Base-by-base conservation (phyloP, 2,329 filamentous ascomycete species). In the Hypomyces perniciosus region DNA sequence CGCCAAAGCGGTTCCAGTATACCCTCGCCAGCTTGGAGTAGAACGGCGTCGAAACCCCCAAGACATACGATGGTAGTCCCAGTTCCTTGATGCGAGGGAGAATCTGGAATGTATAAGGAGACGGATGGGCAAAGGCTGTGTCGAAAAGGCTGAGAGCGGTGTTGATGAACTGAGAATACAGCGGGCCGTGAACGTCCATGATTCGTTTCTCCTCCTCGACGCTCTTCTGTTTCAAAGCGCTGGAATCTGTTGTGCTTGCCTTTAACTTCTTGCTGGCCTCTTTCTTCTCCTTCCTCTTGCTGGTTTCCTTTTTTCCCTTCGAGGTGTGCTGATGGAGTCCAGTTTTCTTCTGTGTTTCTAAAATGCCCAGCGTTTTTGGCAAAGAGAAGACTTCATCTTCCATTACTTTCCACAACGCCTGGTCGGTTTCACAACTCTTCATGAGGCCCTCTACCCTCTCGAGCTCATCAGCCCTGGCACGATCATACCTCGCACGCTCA, bases 1-100 rank as follows among this genome's bases (percentile, higher is more conserved):
- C 81, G 26, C 80, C 75, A 55, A 80, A 79, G 8, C 80, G 77
- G 33, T 70, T 65, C 80, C 84, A 88, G 50, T 81, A 72, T 26
- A 84, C 75, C 10, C 72, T 66, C 27, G 88, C 73, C 33, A 90
- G 74, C 44, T 80, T 74, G 61, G 86, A 84, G 71, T 88, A 91
- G 39, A 91, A 79, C 0, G 77, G 71, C 0, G 85, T 86, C 13
- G 83, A 83, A 5, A 81, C 84, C 44, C 86, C 87, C 1, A 92
- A 76, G 6, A 88, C 82, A 61, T 85, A 88, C 0, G 85, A 85
- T 1, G 80, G 78, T 1, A 86, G 75, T 2, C 87, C 86, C 0
- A 88, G 73, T 41, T 77, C 73, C 62, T 86, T 87, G 59, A 90
- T 71, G 6, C 79, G 77, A 0, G 86, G 85, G 1, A 91, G 72